Conservation (phyloP, 371 early-diverging fungal species). For the Mucor piriformis region DNA sequence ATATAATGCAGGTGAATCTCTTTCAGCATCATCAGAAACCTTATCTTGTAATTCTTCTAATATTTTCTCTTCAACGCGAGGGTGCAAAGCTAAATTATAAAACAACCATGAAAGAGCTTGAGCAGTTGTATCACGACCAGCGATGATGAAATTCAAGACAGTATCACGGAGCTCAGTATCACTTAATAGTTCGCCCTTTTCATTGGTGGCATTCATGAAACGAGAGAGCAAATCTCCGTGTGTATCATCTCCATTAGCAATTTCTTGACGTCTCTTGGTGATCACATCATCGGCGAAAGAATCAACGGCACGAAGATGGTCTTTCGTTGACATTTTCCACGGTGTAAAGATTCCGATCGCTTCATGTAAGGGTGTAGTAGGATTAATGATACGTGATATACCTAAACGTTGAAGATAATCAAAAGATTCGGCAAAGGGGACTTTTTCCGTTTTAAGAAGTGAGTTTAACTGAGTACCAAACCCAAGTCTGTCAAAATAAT, state of each 20-base stretch:
- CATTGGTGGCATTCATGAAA: conserved; percentile 42
- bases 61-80: conserved; percentile 47
- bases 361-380: conserved; percentile 35
- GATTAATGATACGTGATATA: conserved; percentile 32
- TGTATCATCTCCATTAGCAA: conserved; percentile 20
- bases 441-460: conserved; percentile 23
- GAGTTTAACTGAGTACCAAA: conserved; percentile 41
- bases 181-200: conserved; percentile 36
- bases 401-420: conserved; percentile 46
- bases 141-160: conserved; percentile 56
- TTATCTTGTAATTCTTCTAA: conserved; percentile 45
- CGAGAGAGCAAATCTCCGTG: conserved; percentile 40
- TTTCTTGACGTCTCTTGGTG: conserved; percentile 30
- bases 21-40: conserved; percentile 33
- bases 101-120: conserved; percentile 72
- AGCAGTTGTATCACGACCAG: conserved; percentile 76
- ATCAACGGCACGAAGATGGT: conserved; percentile 37
- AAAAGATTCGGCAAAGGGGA: conserved; percentile 58
- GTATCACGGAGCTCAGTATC: conserved; percentile 54
- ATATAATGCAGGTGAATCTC: conserved; percentile 44
- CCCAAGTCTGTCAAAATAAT: conserved; percentile 30
- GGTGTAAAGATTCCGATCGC: conserved; percentile 38
- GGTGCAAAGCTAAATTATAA: conserved; percentile 49
- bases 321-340: conserved; percentile 32
- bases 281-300: conserved; percentile 54